Base-by-base conservation (phyloP, 202 grass and related monocot genomes). In the Alloteropsis angusta region DNA sequence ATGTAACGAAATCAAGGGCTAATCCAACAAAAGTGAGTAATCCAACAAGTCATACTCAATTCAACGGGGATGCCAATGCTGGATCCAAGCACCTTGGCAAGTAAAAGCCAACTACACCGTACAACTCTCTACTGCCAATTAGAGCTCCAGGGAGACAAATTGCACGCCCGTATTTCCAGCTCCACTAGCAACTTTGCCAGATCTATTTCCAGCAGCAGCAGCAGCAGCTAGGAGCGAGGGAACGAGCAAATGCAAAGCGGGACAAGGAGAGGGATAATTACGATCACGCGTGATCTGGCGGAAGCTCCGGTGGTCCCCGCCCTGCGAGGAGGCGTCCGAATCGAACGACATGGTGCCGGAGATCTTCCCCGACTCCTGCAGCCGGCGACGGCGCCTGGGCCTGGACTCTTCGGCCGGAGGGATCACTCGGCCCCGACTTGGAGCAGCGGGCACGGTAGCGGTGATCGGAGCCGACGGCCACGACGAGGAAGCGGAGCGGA, bases 271-370 rank as follows among this genome's bases (percentile, higher is more conserved):
- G 17, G 32, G 65, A 44, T 55, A 56, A 67, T 90, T 90, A 97
- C 89, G 85, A 45, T 97, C 94, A 58, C 87, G 81, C n/a, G 84
- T 94, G 72, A 88, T 92, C 71, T 94, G 89, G 55, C 87, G 85
- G 65, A 97, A 97, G 59, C 68, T 90, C 67, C 78, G 80, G 66
- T 72, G 68, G 61, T 97, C 88, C 18, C 86, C 84, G 32, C 76
- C 78, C 46, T 92, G 87, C 21, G 94, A 90, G 65, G 89, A 92
- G 77, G 88, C 79, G 54, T 82, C 87, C 69, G 92, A 93, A 62
- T 90, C 88, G 49, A 94, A 72, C 70, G 85, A 97, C 94, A 97
- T 97, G 82, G 19, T 26, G 64, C 17, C 59, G 47, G 61, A 57
- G 82, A 76, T 82, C 45, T 77, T 58, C 23, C 84, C 9, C 53